phyloP scores from a whole-genome alignment of 2,329 filamentous ascomycete genomes.

The Ophiostoma novo-ulmi region DNA sequence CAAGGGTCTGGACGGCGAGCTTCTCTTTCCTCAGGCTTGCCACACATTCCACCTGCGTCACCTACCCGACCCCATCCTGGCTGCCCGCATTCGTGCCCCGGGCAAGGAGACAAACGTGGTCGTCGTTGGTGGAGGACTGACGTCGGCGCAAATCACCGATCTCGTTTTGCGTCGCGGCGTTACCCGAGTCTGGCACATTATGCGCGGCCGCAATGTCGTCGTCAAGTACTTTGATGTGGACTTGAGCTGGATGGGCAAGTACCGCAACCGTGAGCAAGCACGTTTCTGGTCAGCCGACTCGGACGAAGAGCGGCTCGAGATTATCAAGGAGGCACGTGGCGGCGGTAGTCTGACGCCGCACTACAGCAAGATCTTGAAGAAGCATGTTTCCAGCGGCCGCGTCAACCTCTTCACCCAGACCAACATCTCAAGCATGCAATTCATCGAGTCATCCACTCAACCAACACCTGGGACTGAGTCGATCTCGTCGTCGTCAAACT shows the following conservation, averaged over 20 bases:
- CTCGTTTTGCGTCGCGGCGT: slow-evolving; percentile 60
- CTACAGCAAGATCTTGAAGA: slow-evolving; percentile 62
- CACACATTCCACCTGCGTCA: slow-evolving; percentile 42
- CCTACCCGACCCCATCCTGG: slow-evolving; percentile 51
- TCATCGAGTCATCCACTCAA: not conserved
- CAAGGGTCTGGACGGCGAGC: slow-evolving; percentile 39
- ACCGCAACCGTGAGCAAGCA: slow-evolving; percentile 70
- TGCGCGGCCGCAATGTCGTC: slow-evolving; percentile 49
- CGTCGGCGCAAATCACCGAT: slow-evolving; percentile 65
- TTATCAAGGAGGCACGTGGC: slow-evolving; percentile 60
- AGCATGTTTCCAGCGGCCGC: slow-evolving; percentile 48
- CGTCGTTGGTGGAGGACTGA: not conserved
- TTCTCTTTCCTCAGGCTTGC: slow-evolving; percentile 51
- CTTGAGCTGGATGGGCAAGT: slow-evolving; percentile 76
- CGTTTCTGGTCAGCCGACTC: slow-evolving; percentile 71
- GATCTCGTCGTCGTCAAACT: not conserved
- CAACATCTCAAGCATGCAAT: not conserved
- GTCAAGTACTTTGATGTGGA: slow-evolving; percentile 76
- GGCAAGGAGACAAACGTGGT: slow-evolving; percentile 39
- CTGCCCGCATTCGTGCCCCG: slow-evolving; percentile 45
- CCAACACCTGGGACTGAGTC: not conserved
- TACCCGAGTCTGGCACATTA: slow-evolving; percentile 62
- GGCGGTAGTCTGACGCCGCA: slow-evolving; percentile 71
- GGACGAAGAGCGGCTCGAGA: slow-evolving; percentile 61
- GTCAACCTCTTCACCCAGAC: slow-evolving; percentile 48